A percentile compares a stretch with the other conserved stretches of the same genome.
Evolutionary conservation across 306 rosid species (phyloP).

Genomic region (Pterocarpus santalinus): DNA sequence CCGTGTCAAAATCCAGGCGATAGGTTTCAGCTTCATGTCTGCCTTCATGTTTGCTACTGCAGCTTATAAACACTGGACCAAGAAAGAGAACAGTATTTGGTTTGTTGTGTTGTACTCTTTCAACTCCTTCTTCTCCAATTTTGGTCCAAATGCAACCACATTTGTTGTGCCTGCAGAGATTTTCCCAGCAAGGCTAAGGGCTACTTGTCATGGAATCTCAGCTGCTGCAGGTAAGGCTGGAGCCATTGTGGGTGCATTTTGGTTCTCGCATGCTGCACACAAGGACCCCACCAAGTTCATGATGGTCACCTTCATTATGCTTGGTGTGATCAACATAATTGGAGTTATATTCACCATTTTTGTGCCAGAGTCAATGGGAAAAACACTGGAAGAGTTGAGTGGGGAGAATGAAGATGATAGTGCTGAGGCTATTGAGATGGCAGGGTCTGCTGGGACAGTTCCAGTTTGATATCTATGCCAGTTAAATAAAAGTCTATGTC

Average conservation of each 20-base stretch:
- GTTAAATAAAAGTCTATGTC: too few species aligned
- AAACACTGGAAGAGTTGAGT: conserved; percentile 82
- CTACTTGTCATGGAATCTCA: conserved; percentile 91
- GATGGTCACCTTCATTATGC: conserved; percentile 64
- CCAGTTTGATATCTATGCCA: too few species aligned
- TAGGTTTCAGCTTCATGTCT: conserved; percentile 94
- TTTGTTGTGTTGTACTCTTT: conserved; percentile 74
- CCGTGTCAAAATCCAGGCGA: conserved; percentile 74
- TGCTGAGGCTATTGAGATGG: conserved; percentile 8
- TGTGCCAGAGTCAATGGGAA: conserved; percentile 90
- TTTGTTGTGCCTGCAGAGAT: conserved; percentile 89
- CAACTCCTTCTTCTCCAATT: conserved; percentile 85
- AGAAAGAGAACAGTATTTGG: conserved; percentile 57
- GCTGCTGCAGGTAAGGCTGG: conserved; percentile 93
- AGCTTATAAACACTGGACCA: conserved; percentile 83
- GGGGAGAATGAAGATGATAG: conserved; percentile 71
- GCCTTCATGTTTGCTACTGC: conserved; percentile 92
- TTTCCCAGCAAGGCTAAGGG: conserved; percentile 85
- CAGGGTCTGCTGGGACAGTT: conserved; percentile 49
- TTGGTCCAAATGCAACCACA: conserved; percentile 90
- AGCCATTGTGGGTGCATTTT: conserved; percentile 87
- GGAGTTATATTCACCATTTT: conserved; percentile 71
- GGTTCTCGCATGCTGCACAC: conserved; percentile 85
- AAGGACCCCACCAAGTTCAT: conserved; percentile 40
- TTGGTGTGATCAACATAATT: conserved; percentile 70